Evolutionary conservation across 2,329 filamentous ascomycete species (phyloP), one percentile per base, ranked within the genome.

Genomic region (Pestalotiopsis sp.): DNA sequence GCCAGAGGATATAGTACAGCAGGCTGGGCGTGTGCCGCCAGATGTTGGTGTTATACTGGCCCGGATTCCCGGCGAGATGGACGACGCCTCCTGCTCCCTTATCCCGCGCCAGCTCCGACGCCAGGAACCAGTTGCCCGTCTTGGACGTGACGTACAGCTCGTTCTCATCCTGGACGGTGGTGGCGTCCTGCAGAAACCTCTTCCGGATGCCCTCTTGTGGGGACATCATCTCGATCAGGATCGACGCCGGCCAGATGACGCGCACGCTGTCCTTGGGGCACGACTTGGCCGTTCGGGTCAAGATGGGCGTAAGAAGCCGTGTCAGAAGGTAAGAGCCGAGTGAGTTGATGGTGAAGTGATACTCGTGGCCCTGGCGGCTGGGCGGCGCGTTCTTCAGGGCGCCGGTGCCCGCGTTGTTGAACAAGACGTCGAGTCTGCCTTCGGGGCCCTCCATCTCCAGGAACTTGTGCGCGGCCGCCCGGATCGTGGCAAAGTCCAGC

Each of bases 331-430:
- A 71, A 6, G 66, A 58, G 0, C 74, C 73, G 2, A 74, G 57
- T 4, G 69, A 70, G 39, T 74, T 75, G 14, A 69, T 69, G 12
- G 66, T 67, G 23, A 76, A 73, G 41, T 73, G 74, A 17, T 75
- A 72, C 64, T 76, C 74, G 45, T 71, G 66, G 11, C 71, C 74
- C 61, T 75, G 71, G 3, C 38, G 57, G 6, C 69, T 70, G 4
- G 23, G 45, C 0, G 71, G 71, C 1, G 71, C 71, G n/a, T 75
- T 65, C 6, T 70, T 72, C 31, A 66, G 45, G 25, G 69, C 68
- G n/a, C 72, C 72, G 1, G 70, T 73, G 38, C 71, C 75, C 11
- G 71, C 72, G 17, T 75, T 75, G 66, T 74, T 74, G 66, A 74
- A 73, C 41, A 76, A 57, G 12, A 71, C 39, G n/a, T 76, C 69